Conservation (phyloP, 345 rosid species). For the Eucalyptus brandiana region DNA sequence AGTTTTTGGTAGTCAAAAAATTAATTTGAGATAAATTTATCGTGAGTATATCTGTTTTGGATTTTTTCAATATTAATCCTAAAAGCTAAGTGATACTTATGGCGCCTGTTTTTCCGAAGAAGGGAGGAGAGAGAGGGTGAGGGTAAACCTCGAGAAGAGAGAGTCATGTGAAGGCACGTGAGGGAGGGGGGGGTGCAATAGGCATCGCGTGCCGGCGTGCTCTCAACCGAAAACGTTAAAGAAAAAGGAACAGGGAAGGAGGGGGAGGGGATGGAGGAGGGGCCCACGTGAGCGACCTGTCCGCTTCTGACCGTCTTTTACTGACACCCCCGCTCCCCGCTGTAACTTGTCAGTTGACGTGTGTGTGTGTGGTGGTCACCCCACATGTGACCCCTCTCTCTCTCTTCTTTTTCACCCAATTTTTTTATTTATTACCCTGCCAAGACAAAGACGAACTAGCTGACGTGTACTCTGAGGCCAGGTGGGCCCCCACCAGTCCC, state of each 20-base stretch:
- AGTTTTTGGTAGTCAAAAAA: accelerated
- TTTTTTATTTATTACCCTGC: background rate
- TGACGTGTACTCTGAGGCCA: background rate
- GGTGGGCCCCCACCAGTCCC: background rate
- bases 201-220: conserved; percentile 4
- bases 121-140: background rate
- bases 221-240: background rate
- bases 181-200: background rate
- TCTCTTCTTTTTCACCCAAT: background rate
- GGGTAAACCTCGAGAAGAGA: background rate
- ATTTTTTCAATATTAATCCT: too few relatives aligned
- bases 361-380: background rate
- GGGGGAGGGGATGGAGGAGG: too few relatives aligned
- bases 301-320: background rate
- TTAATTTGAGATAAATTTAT: too few relatives aligned
- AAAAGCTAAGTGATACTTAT: too few relatives aligned
- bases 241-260: background rate
- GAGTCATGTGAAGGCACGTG: conserved; percentile 1
- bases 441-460: background rate
- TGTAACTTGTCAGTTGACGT: background rate
- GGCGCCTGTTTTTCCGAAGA: too few relatives aligned
- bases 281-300: background rate
- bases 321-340: background rate
- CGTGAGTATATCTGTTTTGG: accelerated
- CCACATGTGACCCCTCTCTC: background rate